A percentile compares a stretch with the other conserved stretches of the same genome.
These are phyloP conservation scores for Paragyromitra xinjiangensis DNA, from an alignment of 495 filamentous ascomycete genomes.

Conservation along the genomic window DNA sequence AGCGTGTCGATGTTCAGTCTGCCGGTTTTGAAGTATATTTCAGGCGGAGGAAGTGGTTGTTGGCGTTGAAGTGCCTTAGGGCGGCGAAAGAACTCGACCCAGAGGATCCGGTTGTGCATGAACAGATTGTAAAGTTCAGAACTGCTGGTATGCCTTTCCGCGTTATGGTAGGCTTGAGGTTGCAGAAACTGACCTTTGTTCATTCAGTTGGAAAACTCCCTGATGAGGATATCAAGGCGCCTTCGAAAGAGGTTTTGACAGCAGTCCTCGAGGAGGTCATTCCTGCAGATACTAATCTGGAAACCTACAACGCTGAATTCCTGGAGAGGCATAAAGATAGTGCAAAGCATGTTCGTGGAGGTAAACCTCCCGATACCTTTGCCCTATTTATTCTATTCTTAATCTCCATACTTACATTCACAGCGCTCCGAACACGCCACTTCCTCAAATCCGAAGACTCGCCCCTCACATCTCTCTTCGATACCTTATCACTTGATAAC, in stretches of 20 bases:
- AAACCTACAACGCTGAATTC: slow-evolving; percentile 74
- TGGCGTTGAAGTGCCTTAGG: slow-evolving; percentile 84
- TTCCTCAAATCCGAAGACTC: slow-evolving; percentile 68
- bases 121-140: slow-evolving; percentile 76
- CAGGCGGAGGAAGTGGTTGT: slow-evolving; percentile 74
- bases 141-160: slow-evolving; percentile 61
- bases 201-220: slow-evolving; percentile 44
- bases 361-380: slow-evolving; percentile 15
- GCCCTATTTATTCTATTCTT: background rate
- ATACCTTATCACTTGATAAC: slow-evolving; percentile 65
- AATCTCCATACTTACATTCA: slow-evolving; percentile 55
- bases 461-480: slow-evolving; percentile 68
- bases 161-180: too few species aligned
- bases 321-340: slow-evolving; percentile 70
- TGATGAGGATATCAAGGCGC: slow-evolving; percentile 52
- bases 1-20: slow-evolving; percentile 81
- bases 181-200: slow-evolving; percentile 11
- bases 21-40: slow-evolving; percentile 90
- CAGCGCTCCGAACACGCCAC: slow-evolving; percentile 68
- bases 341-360: slow-evolving; percentile 65
- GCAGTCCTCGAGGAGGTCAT: slow-evolving; percentile 66
- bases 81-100: slow-evolving; percentile 74
- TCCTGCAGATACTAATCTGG: slow-evolving; percentile 66
- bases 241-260: slow-evolving; percentile 49
- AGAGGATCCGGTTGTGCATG: slow-evolving; percentile 77